Evolutionary conservation across 495 filamentous ascomycete genomes (phyloP), one percentile per base, ranked within the genome.

Genomic region (Tetracladium marchalianum): DNA sequence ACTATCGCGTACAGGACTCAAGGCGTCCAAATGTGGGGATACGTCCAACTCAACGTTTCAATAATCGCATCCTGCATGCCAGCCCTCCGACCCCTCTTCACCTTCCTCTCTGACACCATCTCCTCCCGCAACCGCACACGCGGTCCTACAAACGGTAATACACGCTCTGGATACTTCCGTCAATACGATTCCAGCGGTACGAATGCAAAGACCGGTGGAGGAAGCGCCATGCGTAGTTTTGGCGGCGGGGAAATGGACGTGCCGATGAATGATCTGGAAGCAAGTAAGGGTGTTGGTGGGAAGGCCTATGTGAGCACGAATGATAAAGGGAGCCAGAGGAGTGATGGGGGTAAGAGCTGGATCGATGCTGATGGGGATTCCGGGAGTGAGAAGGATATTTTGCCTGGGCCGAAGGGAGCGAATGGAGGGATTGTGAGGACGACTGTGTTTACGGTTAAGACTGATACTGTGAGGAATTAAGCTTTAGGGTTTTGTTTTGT

Each of bases 51-150:
- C 15, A 40, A 52, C 43, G 41, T 64, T 34, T 68, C 67, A 24
- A 68, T 72, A 31, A 53, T 70, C 1, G 66, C 67, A 22, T 65
- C 65, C 39, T 69, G 57, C 33, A 63, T 72, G 12, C 69, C 69
- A 4, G 56, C 62, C 24, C 62, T 71, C 17, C 64, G 64, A 32
- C 69, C 69, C 8, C 62, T 72, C 11, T 64, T 69, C 46, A 62
- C 32, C 12, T 19, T 19, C 36, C 15, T 51, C 46, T 31, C 49
- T 31, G 51, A 54, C 11, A 42, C 42, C 4, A 41, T 31, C 1
- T 10, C 17, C 2, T 35, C 40, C 18, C 16, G 11, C 36, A 27
- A 42, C 46, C 24, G 31, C 38, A 9, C 37, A 32, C 15, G 27
- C 39, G 13, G 46, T 38, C 38, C 12, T 33, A 18, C 24, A 27